Base-by-base conservation (phyloP, 495 filamentous ascomycete species). In the Penicillium soppii region DNA sequence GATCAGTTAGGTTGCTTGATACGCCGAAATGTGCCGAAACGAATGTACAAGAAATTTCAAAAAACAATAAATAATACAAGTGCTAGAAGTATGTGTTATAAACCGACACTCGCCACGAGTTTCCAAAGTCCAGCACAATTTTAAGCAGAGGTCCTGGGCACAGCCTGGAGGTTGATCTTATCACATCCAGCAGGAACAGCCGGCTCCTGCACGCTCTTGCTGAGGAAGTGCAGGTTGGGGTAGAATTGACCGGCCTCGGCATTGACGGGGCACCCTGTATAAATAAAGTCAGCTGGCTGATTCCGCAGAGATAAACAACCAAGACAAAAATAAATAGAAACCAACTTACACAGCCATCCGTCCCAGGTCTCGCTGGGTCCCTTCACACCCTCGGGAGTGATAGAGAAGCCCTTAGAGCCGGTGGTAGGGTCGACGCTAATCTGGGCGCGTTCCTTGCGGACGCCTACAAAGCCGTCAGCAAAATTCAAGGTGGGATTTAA, bases 301-400 rank as follows among this genome's bases (percentile, higher is more conserved):
- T 50, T 25, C 40, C 13, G 8, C n/a, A n/a, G n/a, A n/a, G n/a
- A n/a, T n/a, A 12, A 9, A 36, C 5, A 2, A 26, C 8, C n/a
- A 19, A 43, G 25, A 9, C 13, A 16, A 20, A 37, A 37, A 23
- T 5, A 16, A 15, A 5, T 4, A 26, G 15, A 21, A 1, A 8
- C 12, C 3, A 29, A 49, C 47, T 32, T 41, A 49, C 47, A 49
- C 47, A 49, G n/a, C 47, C 47, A 49, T 40, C 47, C 47, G 2
- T 40, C 32, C 33, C 26, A 44, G 25, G n/a, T 44, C 8, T 10
- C 19, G 15, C 26, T 40, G 20, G 47, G 47, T 22, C 37, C 43
- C 35, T 48, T n/a, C 8, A 40, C 4, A 15, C 43, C 36, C 7
- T 39, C 20, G 7, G n/a, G 23, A 3, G 25, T 15, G 20, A 48